Evolutionary conservation across 2,329 filamentous ascomycete genomes (phyloP).

Genomic region (Cercospora berteroae): DNA sequence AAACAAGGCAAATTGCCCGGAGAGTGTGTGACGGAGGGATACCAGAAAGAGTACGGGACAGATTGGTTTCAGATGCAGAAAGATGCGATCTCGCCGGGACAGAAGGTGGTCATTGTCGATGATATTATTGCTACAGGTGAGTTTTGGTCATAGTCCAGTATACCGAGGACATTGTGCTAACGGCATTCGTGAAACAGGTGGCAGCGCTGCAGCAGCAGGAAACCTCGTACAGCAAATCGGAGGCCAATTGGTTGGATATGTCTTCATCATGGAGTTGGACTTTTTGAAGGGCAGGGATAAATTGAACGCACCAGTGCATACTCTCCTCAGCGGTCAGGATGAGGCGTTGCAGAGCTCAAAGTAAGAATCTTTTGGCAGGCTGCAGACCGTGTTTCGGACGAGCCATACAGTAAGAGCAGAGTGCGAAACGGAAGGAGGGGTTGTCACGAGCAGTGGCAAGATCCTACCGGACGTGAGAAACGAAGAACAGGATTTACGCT

Average conservation of each 20-base stretch:
- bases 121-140: constrained; percentile 97
- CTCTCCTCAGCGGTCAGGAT: constrained; percentile 69
- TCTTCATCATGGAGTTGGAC: constrained; percentile 94
- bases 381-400: not conserved
- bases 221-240: constrained; percentile 82
- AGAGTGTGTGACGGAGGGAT: constrained; percentile 77
- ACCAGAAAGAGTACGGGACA: constrained; percentile 92
- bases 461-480: not conserved
- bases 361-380: not conserved
- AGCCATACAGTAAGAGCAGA: not conserved
- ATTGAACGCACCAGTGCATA: constrained; percentile 78
- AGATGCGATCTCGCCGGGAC: constrained; percentile 77
- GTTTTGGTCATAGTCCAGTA: constrained; percentile 35
- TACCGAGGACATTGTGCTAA: not conserved
- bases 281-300: constrained; percentile 90
- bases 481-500: not conserved
- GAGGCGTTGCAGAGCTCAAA: constrained; percentile 29
- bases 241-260: constrained; percentile 79
- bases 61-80: constrained; percentile 96
- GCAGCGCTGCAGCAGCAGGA: constrained; percentile 84
- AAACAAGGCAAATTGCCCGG: constrained; percentile 97
- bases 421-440: not conserved
- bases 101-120: constrained; percentile 90
- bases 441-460: not conserved
- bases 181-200: constrained; percentile 59